Percentiles rank a stretch among this genome's conserved stretches.
Conservation (phyloP, 1,284 basidiomycete species). For the Puccinia triticina region DNA sequence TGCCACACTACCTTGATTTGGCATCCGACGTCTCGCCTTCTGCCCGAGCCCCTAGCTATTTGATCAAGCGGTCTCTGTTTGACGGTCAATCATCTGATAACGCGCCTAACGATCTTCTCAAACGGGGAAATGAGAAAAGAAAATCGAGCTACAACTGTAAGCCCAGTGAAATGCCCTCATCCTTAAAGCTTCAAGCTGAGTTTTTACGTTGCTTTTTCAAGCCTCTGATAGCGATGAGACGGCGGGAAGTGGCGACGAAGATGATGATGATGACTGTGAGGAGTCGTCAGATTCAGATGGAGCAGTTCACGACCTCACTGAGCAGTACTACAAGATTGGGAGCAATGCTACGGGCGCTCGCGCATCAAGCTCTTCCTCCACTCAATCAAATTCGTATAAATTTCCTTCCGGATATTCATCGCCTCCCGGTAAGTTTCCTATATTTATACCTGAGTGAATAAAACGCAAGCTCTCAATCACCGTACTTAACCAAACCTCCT, state of each 20-base stretch:
- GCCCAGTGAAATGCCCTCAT: neutral
- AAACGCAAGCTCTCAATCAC: neutral
- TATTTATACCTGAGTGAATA: neutral
- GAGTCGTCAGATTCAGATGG: neutral
- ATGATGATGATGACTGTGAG: constrained; percentile 1
- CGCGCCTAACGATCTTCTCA: neutral
- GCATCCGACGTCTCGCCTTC: neutral
- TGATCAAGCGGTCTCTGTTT: neutral
- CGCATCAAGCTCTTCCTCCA: neutral
- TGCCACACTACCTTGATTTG: neutral
- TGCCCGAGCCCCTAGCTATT: neutral
- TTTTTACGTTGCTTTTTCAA: neutral
- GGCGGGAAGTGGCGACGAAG: neutral
- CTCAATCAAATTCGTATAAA: neutral
- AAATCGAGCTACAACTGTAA: neutral
- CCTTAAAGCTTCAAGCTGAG: neutral
- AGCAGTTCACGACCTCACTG: neutral
- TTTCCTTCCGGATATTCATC: neutral
- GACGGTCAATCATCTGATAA: neutral
- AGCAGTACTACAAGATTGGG: neutral
- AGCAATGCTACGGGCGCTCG: neutral
- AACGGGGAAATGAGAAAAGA: neutral
- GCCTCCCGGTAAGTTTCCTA: neutral
- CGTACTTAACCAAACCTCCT: neutral
- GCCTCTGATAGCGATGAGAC: neutral